Conservation (phyloP, 192 early-diverging fungal genomes). For the Thoreauomyces humboldtii region DNA sequence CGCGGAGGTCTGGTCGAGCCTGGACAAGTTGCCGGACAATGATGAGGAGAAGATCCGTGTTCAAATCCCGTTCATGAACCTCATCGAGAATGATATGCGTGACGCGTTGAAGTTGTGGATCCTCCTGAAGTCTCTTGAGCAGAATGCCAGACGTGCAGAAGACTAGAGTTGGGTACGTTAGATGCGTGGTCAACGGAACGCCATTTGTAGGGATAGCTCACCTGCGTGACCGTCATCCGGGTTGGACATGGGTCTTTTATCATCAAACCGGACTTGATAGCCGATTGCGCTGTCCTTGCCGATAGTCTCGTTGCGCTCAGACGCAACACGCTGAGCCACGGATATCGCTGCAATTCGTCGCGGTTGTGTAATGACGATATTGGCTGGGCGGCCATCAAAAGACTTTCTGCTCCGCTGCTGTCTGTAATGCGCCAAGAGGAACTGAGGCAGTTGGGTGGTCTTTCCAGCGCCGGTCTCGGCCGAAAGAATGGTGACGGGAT, state of each 20-base stretch:
- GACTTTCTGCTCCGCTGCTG: not conserved
- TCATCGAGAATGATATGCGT: slow-evolving; percentile 78
- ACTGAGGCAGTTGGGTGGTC: slow-evolving; percentile 84
- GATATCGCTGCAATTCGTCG: slow-evolving; percentile 74
- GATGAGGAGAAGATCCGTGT: slow-evolving; percentile 81
- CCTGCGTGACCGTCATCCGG: slow-evolving; percentile 10
- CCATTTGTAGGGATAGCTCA: not conserved
- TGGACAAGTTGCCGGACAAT: slow-evolving; percentile 63
- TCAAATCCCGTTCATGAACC: slow-evolving; percentile 73
- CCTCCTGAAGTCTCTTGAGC: slow-evolving; percentile 63
- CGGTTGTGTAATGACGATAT: slow-evolving; percentile 89
- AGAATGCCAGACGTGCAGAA: slow-evolving; percentile 75
- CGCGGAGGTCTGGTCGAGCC: slow-evolving; percentile 55
- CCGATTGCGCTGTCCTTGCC: slow-evolving; percentile 46
- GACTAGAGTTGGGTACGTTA: slow-evolving; percentile 43
- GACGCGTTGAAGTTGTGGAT: slow-evolving; percentile 57
- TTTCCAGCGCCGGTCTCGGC: slow-evolving; percentile 53
- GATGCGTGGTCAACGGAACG: too few species aligned
- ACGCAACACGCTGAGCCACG: slow-evolving; percentile 61
- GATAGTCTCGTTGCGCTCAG: slow-evolving; percentile 53
- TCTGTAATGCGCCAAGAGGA: slow-evolving; percentile 60
- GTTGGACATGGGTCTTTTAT: slow-evolving; percentile 30
- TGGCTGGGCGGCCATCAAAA: slow-evolving; percentile 26
- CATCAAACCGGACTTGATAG: slow-evolving; percentile 53
- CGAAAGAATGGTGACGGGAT: slow-evolving; percentile 40